These are phyloP conservation scores for Cardiospermum halicacabum DNA, from an alignment of 345 rosid genomes.

Conservation along the genomic window DNA sequence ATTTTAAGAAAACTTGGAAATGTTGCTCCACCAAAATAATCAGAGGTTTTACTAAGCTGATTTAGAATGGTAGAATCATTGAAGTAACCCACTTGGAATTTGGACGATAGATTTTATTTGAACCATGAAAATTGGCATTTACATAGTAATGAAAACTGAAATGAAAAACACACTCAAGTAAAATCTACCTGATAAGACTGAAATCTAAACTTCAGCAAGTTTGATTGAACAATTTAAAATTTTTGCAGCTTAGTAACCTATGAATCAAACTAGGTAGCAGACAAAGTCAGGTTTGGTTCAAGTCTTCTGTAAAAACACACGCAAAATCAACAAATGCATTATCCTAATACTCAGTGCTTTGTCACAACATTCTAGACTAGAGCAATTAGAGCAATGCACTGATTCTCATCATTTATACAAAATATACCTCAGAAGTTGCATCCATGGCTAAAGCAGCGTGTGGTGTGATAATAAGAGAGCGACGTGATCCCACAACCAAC, in stretches of 20 bases:
- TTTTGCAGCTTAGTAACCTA: not conserved
- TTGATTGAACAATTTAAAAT: not conserved
- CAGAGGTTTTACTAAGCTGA: not conserved
- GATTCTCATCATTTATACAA: not conserved
- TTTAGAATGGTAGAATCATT: not conserved
- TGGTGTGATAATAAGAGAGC: slow-evolving; percentile 34
- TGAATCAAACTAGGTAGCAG: not conserved
- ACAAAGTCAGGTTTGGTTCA: not conserved
- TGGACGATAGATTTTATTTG: not conserved
- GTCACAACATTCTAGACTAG: slow-evolving; percentile 7
- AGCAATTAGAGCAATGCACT: slow-evolving; percentile 9
- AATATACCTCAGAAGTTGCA: slow-evolving; percentile 60
- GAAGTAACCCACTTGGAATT: not conserved
- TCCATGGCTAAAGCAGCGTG: slow-evolving; percentile 70
- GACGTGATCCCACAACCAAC: slow-evolving; percentile 29
- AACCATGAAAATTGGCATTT: not conserved
- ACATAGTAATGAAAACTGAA: not conserved
- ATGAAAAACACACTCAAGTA: no score
- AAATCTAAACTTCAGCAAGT: not conserved
- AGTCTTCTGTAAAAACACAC: not conserved
- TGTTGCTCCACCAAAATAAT: not conserved
- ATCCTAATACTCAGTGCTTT: not conserved
- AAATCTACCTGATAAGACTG: not conserved
- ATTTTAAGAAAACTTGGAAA: not conserved
- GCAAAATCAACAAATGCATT: not conserved